Evolutionary conservation across 2,329 filamentous ascomycete species (phyloP).

Genomic region (Sarocladium oryzae): DNA sequence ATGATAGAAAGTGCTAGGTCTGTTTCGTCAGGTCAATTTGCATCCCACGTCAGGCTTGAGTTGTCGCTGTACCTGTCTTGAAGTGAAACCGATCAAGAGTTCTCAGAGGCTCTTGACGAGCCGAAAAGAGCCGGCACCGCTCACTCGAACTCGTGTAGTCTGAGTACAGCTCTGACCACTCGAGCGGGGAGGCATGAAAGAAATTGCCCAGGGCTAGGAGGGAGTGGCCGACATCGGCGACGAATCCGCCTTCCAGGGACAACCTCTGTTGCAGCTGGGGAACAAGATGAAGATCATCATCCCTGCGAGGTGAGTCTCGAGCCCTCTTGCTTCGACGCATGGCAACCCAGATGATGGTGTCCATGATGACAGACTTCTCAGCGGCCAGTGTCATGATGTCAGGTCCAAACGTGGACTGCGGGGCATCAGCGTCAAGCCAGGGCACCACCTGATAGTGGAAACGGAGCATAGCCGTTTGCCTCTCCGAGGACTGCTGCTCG

Average conservation of each 20-base stretch:
- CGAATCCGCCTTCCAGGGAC: not conserved
- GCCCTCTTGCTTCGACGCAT: not conserved
- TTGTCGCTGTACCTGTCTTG: not conserved
- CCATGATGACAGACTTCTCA: not conserved
- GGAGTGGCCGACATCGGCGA: not conserved
- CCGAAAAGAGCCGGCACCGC: not conserved
- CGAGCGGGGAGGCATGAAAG: not conserved
- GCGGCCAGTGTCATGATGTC: not conserved
- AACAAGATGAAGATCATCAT: not conserved
- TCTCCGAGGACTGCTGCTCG: constrained; percentile 1
- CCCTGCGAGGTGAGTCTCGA: not conserved
- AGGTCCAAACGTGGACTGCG: not conserved
- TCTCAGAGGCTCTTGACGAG: not conserved
- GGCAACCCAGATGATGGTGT: constrained; percentile 1
- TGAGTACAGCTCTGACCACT: not conserved
- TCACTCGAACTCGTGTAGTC: not conserved
- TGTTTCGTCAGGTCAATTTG: not conserved
- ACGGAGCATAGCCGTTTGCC: constrained; percentile 2
- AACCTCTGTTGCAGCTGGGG: not conserved
- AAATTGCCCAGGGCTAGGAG: not conserved
- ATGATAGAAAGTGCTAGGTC: not conserved
- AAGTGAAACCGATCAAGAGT: constrained; percentile 1
- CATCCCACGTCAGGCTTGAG: not conserved
- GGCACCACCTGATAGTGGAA: not conserved
- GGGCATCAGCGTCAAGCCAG: constrained; percentile 4